Conservation (phyloP, 257 asterid species). For the Rubia yunnanensis region DNA sequence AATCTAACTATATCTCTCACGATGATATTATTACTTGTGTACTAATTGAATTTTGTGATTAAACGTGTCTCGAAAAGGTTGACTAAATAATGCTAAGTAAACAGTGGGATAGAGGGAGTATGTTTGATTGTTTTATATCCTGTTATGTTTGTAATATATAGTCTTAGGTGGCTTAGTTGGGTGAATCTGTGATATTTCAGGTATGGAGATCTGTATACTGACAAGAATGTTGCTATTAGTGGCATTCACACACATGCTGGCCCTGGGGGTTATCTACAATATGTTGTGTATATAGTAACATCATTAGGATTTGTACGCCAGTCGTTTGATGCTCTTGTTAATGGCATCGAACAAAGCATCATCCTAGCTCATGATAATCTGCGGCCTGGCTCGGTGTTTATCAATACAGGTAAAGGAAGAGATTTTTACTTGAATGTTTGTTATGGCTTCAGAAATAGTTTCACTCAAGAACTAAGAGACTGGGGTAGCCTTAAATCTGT, state of each 20-base stretch:
- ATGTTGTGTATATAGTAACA: slow-evolving; percentile 80
- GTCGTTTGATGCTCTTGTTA: slow-evolving; percentile 91
- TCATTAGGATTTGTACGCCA: slow-evolving; percentile 97
- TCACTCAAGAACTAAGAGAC: neutral
- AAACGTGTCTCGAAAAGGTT: neutral
- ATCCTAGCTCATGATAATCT: slow-evolving; percentile 86
- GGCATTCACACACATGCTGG: slow-evolving; percentile 99
- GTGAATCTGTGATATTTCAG: slow-evolving; percentile 28
- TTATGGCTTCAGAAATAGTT: slow-evolving; percentile 1
- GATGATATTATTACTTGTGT: neutral
- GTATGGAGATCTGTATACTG: slow-evolving; percentile 85
- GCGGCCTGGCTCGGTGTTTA: slow-evolving; percentile 80
- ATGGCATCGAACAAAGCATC: slow-evolving; percentile 91
- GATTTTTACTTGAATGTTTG: neutral
- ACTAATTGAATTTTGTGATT: neutral
- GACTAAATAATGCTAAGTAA: neutral
- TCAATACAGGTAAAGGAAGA: slow-evolving; percentile 57
- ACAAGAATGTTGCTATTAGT: slow-evolving; percentile 85
- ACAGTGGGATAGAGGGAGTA: neutral
- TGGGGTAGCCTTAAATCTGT: neutral
- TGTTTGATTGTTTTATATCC: neutral
- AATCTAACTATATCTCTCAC: neutral
- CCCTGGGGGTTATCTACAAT: slow-evolving; percentile 97
- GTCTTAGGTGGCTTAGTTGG: slow-evolving; percentile 8
- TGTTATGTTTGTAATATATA: neutral